Evolutionary conservation across 441 rosid genomes (phyloP), one percentile per base, ranked within the genome.

Genomic region (Corymbia calophylla): DNA sequence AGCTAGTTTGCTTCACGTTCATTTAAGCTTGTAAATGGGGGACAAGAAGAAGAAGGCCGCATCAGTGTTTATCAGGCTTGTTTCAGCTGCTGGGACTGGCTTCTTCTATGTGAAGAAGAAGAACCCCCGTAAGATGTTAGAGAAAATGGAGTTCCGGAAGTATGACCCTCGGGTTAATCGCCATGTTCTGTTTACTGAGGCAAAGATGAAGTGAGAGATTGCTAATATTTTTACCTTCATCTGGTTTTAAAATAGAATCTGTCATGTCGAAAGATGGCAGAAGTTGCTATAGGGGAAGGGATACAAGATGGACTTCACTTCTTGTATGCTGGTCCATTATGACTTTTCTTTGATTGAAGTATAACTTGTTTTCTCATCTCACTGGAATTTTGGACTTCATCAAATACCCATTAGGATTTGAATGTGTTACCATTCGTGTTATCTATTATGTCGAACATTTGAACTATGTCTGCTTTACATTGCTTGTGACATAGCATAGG

Each of bases 91-190:
- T 44, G 99, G 99, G 84, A 97, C 98, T 60, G 99, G 99, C 49
- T 98, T 98, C 95, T 98, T 98, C 94, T 97, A 97, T 68, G 99
- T 96, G 86, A 96, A 96, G 95, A 94, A 94, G 95, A 98, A 97
- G 95, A 98, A 98, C 89, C 92, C 95, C 10, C 95, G 96, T 90
- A 96, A 95, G 87, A 91, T 96, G 48, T 89, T 92, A 39, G 99
- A 98, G 94, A 97, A 98, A 92, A 99, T 98, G 29, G 99, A 97
- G 93, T 98, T 97, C 88, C 96, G 99, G 44, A 98, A 98, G 87
- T 98, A 94, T 54, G 99, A 96, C 89, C 99, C 99, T 53, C 94
- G 98, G 14, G 99, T 98, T 44, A 96, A 97, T 90, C 97, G 97
- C 54, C 99, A 96, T 93, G 98, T 96, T 89, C 92, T 96, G 92